A percentile compares a stretch with the other conserved stretches of the same genome.
Evolutionary conservation across 2,329 filamentous ascomycete species (phyloP).

Genomic region (Monosporascus sp.): DNA sequence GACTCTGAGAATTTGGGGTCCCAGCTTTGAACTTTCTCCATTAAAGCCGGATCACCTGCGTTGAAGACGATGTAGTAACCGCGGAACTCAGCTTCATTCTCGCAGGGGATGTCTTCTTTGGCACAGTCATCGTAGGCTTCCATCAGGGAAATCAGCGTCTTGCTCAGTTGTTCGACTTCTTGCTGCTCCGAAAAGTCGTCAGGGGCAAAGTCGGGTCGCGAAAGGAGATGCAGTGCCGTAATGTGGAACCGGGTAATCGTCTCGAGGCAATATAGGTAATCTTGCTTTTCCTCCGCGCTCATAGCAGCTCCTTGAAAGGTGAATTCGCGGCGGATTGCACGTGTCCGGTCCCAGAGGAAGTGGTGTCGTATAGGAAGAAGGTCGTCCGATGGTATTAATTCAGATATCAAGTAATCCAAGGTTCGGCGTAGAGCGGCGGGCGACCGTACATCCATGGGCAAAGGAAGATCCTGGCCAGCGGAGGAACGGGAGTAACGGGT

Average conservation of each 20-base stretch:
- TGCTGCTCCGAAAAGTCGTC: slow-evolving; percentile 63
- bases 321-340: slow-evolving; percentile 64
- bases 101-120: slow-evolving; percentile 51
- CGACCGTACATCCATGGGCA: slow-evolving; percentile 65
- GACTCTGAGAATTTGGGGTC: slow-evolving; percentile 51
- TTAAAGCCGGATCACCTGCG: slow-evolving; percentile 52
- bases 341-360: slow-evolving; percentile 65
- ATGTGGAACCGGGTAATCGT: slow-evolving; percentile 64
- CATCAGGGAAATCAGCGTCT: slow-evolving; percentile 59
- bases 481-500: slow-evolving; percentile 65
- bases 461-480: slow-evolving; percentile 61
- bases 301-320: slow-evolving; percentile 59
- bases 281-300: slow-evolving; percentile 49
- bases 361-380: slow-evolving; percentile 53
- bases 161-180: slow-evolving; percentile 63
- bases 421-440: slow-evolving; percentile 53
- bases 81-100: slow-evolving; percentile 62
- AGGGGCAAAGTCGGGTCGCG: slow-evolving; percentile 48
- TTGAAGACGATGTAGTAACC: slow-evolving; percentile 62
- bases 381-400: slow-evolving; percentile 50
- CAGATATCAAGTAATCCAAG: slow-evolving; percentile 59
- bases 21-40: slow-evolving; percentile 53
- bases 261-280: slow-evolving; percentile 60
- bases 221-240: slow-evolving; percentile 59
- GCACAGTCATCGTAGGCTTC: slow-evolving; percentile 63